Evolutionary conservation across 148 eudicot genomes (phyloP), one percentile per base, ranked within the genome.

Genomic region (Chenopodium suecicum): DNA sequence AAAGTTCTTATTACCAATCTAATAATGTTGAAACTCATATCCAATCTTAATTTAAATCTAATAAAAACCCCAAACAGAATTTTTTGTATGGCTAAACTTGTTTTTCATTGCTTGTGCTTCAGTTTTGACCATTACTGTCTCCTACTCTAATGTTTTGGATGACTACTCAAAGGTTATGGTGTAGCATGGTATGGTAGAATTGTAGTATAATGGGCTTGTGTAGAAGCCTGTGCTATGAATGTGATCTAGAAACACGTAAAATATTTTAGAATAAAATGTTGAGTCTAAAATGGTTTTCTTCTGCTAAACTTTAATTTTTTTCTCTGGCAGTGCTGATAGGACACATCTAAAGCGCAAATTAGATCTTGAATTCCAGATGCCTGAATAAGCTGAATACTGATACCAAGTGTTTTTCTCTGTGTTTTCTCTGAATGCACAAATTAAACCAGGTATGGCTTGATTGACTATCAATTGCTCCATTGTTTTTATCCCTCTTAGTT

Each of bases 281-380:
- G 4, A 46, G 76, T 48, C 46, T 78, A 64, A 44, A 4, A 74
- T 60, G 0, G 14, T 69, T 76, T 22, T 69, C 48, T 44, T 17
- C 14, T 46, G 41, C 37, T 50, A 71, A 68, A 70, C 54, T 79
- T 20, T n/a, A 76, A 17, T 11, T 65, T 75, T 77, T 67, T 14
- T 70, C 54, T 83, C 1, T 84, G 85, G 81, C 91, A 95, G 99
- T 86, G 97, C 97, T 89, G 99, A 93, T 86, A 89, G 97, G 86
- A 87, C 94, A 60, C 98, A 92, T 87, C 87, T 95, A 41, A 95
- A 95, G 90, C 91, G 97, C 78, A 95, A 95, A 86, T 80, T 95
- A 76, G 98, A 95, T 87, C 97, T 93, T 79, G 99, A 95, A 78
- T 95, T 95, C 79, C 95, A 90, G 88, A 84, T 77, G 50, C 95